Conservation (phyloP, 176 grass and related monocot genomes). For the Dactylis glomerata region DNA sequence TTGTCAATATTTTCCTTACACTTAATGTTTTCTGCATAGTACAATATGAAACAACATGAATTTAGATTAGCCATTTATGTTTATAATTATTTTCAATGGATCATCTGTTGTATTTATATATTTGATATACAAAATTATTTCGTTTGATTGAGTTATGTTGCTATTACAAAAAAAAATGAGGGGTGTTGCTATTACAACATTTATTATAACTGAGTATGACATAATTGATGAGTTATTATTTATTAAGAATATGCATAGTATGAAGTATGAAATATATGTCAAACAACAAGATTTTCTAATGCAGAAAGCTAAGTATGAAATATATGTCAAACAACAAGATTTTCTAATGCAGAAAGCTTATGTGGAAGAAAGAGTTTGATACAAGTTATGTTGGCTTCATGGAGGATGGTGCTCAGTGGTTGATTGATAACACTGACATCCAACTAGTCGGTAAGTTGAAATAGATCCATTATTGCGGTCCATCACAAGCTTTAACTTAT, state of each 20-base stretch:
- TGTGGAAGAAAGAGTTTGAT: constrained; percentile 87
- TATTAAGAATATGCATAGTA: neutral
- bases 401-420: constrained; percentile 83
- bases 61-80: neutral
- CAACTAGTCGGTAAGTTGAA: constrained; percentile 70
- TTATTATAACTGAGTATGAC: neutral
- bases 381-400: constrained; percentile 82
- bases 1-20: neutral
- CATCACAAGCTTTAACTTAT: neutral
- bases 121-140: neutral
- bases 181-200: neutral
- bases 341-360: constrained; percentile 49
- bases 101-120: neutral
- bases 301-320: neutral
- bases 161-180: too few relatives aligned
- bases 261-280: neutral
- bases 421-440: constrained; percentile 79
- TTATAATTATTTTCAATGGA: neutral
- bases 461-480: neutral
- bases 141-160: neutral
- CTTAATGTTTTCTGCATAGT: neutral
- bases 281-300: neutral
- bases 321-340: neutral
- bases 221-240: neutral
- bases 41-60: neutral